phyloP scores from a whole-genome alignment of 139 green algal species.

The Chlorella ohadii region DNA sequence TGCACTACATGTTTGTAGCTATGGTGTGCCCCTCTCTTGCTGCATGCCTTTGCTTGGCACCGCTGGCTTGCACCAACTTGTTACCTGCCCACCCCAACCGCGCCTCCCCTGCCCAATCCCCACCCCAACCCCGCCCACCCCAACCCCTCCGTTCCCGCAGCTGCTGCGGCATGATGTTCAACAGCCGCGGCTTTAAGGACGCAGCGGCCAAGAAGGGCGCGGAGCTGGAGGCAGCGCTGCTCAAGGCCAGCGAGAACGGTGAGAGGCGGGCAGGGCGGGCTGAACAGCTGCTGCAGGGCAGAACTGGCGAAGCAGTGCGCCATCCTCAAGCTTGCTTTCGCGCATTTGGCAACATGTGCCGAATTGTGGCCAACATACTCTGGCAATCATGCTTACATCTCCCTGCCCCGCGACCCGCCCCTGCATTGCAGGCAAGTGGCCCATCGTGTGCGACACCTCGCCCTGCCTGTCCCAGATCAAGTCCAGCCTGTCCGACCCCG shows the following conservation, averaged over 20 bases:
- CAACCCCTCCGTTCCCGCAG: neutral
- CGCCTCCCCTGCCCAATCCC: too few species aligned
- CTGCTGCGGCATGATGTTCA: constrained; percentile 98
- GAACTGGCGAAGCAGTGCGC: too few species aligned
- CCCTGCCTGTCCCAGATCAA: constrained; percentile 93
- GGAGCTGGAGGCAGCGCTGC: constrained; percentile 82
- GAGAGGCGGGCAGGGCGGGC: neutral
- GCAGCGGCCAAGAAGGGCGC: constrained; percentile 68
- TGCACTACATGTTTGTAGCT: too few species aligned
- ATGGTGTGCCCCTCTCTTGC: neutral
- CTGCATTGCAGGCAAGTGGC: constrained; percentile 68
- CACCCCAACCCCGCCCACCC: neutral
- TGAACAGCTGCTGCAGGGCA: neutral
- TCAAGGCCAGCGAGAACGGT: constrained; percentile 81
- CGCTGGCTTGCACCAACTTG: neutral
- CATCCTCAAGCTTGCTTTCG: too few species aligned
- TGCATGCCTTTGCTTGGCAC: neutral
- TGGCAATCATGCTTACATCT: too few species aligned
- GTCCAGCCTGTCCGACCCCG: constrained; percentile 70
- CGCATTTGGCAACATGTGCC: too few species aligned
- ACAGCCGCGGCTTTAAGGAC: constrained; percentile 90
- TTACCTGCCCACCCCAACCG: too few species aligned
- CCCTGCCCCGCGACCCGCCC: neutral
- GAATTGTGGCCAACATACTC: too few species aligned
- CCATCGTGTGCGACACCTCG: constrained; percentile 94